Conservation (phyloP, 2,329 filamentous ascomycete genomes). For the Aureobasidium sp. region DNA sequence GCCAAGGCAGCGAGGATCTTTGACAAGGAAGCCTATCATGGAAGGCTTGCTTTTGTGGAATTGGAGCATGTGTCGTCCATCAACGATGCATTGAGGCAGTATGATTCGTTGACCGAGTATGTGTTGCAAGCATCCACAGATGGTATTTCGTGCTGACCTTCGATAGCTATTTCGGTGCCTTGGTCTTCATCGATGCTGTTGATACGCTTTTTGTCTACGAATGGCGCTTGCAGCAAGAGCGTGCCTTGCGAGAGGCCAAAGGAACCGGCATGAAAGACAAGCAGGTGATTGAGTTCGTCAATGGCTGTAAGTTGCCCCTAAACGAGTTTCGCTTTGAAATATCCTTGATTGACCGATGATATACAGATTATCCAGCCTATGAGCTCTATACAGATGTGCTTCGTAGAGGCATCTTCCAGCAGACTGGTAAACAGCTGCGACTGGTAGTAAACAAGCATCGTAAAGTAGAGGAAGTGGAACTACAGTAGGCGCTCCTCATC, state of each 20-base stretch:
- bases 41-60: slow-evolving; percentile 48
- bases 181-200: slow-evolving; percentile 66
- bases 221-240: slow-evolving; percentile 79
- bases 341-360: neutral
- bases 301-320: slow-evolving; percentile 47
- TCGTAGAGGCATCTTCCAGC: slow-evolving; percentile 42
- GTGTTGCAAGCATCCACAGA: slow-evolving; percentile 19
- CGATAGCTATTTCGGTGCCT: slow-evolving; percentile 50
- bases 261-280: slow-evolving; percentile 77
- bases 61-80: slow-evolving; percentile 51
- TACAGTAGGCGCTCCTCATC: neutral
- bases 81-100: slow-evolving; percentile 51
- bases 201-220: slow-evolving; percentile 70
- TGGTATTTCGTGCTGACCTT: neutral
- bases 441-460: slow-evolving; percentile 45
- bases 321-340: neutral
- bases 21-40: slow-evolving; percentile 42
- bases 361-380: slow-evolving; percentile 45
- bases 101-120: slow-evolving; percentile 53
- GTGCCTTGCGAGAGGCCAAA: slow-evolving; percentile 56
- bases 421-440: slow-evolving; percentile 43
- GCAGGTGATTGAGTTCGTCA: slow-evolving; percentile 68
- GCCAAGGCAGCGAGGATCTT: slow-evolving; percentile 41
- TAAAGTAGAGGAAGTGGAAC: slow-evolving; percentile 25
- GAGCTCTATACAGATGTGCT: slow-evolving; percentile 48